phyloP scores from a whole-genome alignment of 306 rosid species.

The Alnus glutinosa region DNA sequence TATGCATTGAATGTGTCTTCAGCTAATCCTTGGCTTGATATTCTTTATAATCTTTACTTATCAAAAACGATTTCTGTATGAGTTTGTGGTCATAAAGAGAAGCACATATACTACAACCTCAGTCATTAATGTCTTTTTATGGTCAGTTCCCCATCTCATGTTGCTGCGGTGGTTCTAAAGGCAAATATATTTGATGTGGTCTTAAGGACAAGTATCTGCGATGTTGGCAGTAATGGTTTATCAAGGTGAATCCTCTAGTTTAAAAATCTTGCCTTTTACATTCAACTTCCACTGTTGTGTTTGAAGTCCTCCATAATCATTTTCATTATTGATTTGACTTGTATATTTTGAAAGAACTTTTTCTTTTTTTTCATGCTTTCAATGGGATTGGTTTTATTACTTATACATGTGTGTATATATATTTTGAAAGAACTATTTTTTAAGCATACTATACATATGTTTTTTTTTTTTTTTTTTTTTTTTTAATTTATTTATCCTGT shows the following conservation, averaged over 20 bases:
- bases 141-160: slow-evolving; percentile 75
- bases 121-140: slow-evolving; percentile 2
- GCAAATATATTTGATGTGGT: slow-evolving; percentile 70
- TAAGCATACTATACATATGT: not conserved
- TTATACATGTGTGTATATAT: not conserved
- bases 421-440: slow-evolving; percentile 9
- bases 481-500: not conserved
- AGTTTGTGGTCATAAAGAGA: not conserved
- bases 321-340: not conserved
- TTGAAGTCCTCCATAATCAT: too few species aligned
- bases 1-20: not conserved
- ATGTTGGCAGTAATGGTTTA: slow-evolving; percentile 41
- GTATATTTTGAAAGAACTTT: not conserved
- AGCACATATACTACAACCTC: not conserved
- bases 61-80: not conserved
- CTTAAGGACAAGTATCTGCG: slow-evolving; percentile 39
- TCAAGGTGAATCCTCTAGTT: slow-evolving; percentile 54
- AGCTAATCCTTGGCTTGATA: not conserved
- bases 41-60: not conserved
- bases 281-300: too few species aligned
- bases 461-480: too few species aligned
- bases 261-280: not conserved
- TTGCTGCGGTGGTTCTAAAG: slow-evolving; percentile 59
- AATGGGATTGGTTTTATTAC: too few species aligned
- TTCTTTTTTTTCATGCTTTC: too few species aligned